Conservation (phyloP, 176 grass and related monocot genomes). For the Raddia guianensis region DNA sequence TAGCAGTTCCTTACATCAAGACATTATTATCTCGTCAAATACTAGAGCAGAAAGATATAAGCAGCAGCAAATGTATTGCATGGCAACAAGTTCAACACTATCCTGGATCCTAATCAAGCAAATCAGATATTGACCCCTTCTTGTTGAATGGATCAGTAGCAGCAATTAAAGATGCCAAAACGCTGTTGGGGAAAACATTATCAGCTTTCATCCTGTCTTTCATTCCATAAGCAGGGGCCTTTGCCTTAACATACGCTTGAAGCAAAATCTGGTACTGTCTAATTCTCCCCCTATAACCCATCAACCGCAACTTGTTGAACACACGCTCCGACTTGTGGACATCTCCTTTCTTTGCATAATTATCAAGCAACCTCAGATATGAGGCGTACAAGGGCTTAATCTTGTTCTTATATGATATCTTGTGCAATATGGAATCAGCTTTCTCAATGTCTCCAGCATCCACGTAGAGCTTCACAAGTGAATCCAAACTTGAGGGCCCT, state of each 20-base stretch:
- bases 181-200: constrained; percentile 64
- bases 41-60: constrained; percentile 40
- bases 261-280: constrained; percentile 71
- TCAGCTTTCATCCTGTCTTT: constrained; percentile 90
- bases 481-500: constrained; percentile 45
- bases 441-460: constrained; percentile 59
- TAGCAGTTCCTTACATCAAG: constrained; percentile 42
- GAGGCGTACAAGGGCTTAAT: constrained; percentile 55
- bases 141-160: constrained; percentile 62
- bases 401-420: constrained; percentile 37
- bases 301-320: constrained; percentile 58
- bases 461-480: constrained; percentile 63
- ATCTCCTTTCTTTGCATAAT: constrained; percentile 68
- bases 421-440: constrained; percentile 62
- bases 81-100: neutral
- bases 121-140: constrained; percentile 50
- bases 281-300: constrained; percentile 65
- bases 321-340: constrained; percentile 69
- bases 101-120: constrained; percentile 53
- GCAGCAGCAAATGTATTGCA: constrained; percentile 39
- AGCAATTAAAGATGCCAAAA: constrained; percentile 46
- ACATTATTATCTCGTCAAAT: constrained; percentile 50
- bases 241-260: constrained; percentile 63
- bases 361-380: constrained; percentile 58
- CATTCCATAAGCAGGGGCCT: constrained; percentile 72